Evolutionary conservation across 2,329 filamentous ascomycete species (phyloP).

Genomic region (Capronia americana): DNA sequence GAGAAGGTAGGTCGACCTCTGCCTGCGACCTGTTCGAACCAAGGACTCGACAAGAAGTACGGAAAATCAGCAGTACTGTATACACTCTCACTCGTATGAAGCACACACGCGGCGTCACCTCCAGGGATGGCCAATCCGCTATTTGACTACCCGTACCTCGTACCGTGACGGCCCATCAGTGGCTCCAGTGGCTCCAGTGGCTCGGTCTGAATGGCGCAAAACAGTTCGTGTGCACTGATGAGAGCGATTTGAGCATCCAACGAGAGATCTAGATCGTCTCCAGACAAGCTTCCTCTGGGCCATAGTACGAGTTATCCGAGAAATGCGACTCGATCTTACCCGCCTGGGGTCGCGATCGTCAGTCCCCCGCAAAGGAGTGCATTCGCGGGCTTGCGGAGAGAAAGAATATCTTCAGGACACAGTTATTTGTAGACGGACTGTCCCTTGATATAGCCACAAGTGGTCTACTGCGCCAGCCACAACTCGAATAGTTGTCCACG

Average conservation of each 20-base stretch:
- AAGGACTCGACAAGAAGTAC: too few species aligned
- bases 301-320: neutral
- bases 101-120: neutral
- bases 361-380: neutral
- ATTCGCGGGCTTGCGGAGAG: neutral
- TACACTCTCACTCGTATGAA: neutral
- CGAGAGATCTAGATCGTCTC: neutral
- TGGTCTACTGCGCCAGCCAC: neutral
- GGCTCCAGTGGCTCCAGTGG: neutral
- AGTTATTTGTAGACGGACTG: neutral
- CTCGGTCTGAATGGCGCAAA: conserved; percentile 1
- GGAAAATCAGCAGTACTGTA: neutral
- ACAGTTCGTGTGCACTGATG: neutral
- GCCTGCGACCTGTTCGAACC: neutral
- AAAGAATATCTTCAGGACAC: neutral
- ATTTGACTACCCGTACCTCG: neutral
- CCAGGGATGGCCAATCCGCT: neutral
- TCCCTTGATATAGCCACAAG: neutral
- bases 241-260: neutral
- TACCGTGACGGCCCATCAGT: neutral
- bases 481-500: neutral
- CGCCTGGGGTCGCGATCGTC: neutral
- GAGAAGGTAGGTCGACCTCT: neutral
- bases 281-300: neutral
- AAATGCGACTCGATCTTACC: conserved; percentile 3